Conservation (phyloP, 148 eudicot genomes). For the Chenopodium berlandieri region DNA sequence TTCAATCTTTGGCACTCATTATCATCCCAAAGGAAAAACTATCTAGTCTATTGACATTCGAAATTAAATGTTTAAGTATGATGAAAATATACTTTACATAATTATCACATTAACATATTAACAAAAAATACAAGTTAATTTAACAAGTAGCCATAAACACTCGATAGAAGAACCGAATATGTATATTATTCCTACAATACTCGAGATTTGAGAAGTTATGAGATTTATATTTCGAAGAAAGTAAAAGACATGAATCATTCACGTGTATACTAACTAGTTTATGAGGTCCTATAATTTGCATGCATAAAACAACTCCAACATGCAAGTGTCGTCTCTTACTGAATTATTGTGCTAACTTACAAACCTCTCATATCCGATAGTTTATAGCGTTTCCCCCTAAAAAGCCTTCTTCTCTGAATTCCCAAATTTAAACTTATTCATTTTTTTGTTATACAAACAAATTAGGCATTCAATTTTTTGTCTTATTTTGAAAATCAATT, state of each 20-base stretch:
- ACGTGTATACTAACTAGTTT: conserved; percentile 11
- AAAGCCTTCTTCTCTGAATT: not conserved
- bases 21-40: no score
- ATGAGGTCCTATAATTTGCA: conserved; percentile 17
- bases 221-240: not conserved
- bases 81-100: no score
- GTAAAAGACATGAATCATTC: conserved; percentile 32
- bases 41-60: no score
- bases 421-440: not conserved
- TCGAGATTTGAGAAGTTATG: no score
- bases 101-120: no score
- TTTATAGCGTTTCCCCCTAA: not conserved
- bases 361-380: conserved; percentile 1
- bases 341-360: conserved; percentile 4
- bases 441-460: not conserved
- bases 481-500: not conserved
- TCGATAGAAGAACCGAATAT: no score
- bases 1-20: no score
- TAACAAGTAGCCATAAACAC: no score
- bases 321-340: conserved; percentile 18
- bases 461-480: not conserved
- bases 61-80: no score
- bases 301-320: conserved; percentile 25
- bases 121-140: no score
- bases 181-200: no score